These are phyloP conservation scores for Fusarium annulatum DNA, from an alignment of 2,329 filamentous ascomycete genomes.

Conservation along the genomic window DNA sequence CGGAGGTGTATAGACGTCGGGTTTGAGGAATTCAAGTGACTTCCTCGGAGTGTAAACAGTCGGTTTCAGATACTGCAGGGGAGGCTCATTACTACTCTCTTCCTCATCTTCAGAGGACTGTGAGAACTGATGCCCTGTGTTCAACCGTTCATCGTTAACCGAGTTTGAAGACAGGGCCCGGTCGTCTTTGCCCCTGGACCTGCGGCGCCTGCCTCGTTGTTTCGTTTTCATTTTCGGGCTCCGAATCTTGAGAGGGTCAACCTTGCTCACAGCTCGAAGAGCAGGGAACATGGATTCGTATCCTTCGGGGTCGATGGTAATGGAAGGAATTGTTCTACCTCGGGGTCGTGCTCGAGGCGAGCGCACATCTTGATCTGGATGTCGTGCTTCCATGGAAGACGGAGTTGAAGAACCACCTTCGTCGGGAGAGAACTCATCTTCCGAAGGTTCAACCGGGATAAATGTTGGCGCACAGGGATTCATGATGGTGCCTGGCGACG, in stretches of 20 bases:
- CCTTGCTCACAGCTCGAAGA: conserved; percentile 10
- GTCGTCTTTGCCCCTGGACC: not conserved
- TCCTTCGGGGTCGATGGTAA: conserved; percentile 33
- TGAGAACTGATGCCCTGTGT: not conserved
- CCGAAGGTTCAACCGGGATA: conserved; percentile 29
- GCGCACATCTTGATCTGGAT: not conserved
- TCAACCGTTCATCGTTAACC: not conserved
- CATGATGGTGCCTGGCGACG: conserved; percentile 29
- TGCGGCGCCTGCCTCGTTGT: not conserved
- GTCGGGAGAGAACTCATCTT: conserved; percentile 1
- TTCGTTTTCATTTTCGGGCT: not conserved
- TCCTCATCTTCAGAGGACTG: not conserved
- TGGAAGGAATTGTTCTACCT: not conserved
- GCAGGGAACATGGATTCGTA: conserved; percentile 43
- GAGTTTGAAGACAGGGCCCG: not conserved
- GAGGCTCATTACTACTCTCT: not conserved
- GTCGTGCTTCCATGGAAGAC: conserved; percentile 2
- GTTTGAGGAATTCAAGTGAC: conserved; percentile 18
- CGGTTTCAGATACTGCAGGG: conserved; percentile 17
- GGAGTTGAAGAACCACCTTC: not conserved
- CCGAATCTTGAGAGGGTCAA: not conserved
- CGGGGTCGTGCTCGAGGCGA: not conserved
- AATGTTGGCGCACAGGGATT: conserved; percentile 47
- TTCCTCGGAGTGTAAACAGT: conserved; percentile 27
- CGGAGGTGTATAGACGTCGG: conserved; percentile 28